Evolutionary conservation across 2,329 filamentous ascomycete genomes (phyloP).

Genomic region (Epichloe festucae): DNA sequence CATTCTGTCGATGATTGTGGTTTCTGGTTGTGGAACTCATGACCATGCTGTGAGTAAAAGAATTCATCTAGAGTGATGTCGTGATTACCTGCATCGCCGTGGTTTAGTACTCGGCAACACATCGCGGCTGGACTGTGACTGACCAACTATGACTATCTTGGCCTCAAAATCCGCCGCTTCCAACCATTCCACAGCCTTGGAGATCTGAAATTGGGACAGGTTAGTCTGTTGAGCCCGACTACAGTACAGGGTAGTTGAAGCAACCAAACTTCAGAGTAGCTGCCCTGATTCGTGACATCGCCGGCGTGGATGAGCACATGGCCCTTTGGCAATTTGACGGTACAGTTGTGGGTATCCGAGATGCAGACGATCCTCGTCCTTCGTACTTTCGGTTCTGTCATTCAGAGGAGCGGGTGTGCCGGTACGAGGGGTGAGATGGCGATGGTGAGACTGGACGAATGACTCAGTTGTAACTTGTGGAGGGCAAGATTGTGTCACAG

Average conservation of each 20-base stretch:
- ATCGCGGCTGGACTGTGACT: background rate
- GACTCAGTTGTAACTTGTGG: too few relatives aligned
- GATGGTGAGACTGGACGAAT: background rate
- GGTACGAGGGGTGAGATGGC: background rate
- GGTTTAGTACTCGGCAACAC: background rate
- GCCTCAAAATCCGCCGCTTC: constrained; percentile 53
- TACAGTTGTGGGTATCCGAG: constrained; percentile 62
- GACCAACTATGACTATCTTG: constrained; percentile 60
- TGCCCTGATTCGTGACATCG: constrained; percentile 64
- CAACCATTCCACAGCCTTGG: constrained; percentile 52
- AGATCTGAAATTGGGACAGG: constrained; percentile 27
- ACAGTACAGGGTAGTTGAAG: background rate
- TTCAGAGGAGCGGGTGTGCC: background rate
- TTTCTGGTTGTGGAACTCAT: constrained; percentile 41
- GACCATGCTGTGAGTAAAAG: constrained; percentile 43
- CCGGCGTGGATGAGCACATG: constrained; percentile 67
- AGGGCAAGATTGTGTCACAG: background rate
- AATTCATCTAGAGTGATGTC: constrained; percentile 56
- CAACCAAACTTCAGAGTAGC: constrained; percentile 32
- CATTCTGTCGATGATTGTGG: constrained; percentile 42
- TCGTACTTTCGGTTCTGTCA: constrained; percentile 13
- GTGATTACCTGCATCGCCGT: constrained; percentile 48
- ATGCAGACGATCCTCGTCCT: constrained; percentile 59
- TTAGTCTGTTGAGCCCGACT: background rate
- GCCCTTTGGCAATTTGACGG: constrained; percentile 51